phyloP scores from a whole-genome alignment of 306 rosid species.

The Macrotyloma uniflorum region DNA sequence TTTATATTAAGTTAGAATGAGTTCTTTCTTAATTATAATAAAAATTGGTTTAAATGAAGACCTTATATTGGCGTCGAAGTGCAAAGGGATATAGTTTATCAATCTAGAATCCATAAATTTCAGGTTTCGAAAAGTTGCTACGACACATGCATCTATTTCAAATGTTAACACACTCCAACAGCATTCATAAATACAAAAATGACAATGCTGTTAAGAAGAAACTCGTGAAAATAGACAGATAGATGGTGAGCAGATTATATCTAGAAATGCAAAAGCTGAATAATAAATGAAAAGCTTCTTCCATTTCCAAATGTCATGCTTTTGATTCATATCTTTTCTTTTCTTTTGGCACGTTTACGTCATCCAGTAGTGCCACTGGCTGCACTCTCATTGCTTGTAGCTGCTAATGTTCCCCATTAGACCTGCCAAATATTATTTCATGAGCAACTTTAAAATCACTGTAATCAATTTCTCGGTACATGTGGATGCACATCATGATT shows the following conservation, averaged over 20 bases:
- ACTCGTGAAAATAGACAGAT: slow-evolving; percentile 28
- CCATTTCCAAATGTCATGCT: slow-evolving; percentile 27
- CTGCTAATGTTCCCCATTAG: slow-evolving; percentile 27
- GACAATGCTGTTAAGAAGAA: slow-evolving; percentile 1
- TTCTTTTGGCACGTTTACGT: slow-evolving; percentile 27
- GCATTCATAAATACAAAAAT: slow-evolving; percentile 20
- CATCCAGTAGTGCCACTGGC: slow-evolving; percentile 21
- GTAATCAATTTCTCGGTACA: slow-evolving; percentile 27
- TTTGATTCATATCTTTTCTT: slow-evolving; percentile 23
- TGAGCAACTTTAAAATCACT: neutral
- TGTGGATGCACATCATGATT: slow-evolving; percentile 43
- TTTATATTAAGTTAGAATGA: neutral
- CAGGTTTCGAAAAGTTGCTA: neutral
- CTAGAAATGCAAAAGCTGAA: slow-evolving; percentile 8
- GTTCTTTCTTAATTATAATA: neutral
- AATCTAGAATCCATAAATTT: neutral
- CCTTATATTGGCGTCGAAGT: neutral
- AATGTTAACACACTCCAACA: neutral
- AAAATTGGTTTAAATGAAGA: neutral
- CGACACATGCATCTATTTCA: neutral
- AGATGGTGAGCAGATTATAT: slow-evolving; percentile 17
- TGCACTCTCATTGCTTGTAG: slow-evolving; percentile 35
- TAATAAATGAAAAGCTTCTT: slow-evolving; percentile 35
- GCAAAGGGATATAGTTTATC: neutral
- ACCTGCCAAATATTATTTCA: slow-evolving; percentile 37